Conservation (phyloP, 1,139 yeast species). For the Sugiyamaella xylanicola region DNA sequence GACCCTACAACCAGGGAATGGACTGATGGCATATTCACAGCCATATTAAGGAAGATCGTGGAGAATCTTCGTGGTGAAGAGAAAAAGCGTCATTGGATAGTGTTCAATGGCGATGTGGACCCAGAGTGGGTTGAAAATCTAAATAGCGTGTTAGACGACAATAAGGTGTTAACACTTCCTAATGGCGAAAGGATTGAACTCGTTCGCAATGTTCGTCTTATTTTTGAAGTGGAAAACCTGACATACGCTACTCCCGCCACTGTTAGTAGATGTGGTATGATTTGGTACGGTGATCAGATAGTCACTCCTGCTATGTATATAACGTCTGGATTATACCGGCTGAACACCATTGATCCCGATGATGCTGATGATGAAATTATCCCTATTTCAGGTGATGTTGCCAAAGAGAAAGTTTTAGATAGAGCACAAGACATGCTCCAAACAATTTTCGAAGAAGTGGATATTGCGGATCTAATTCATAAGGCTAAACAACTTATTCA, state of each 20-base stretch:
- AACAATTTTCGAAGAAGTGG: slow-evolving; percentile 27
- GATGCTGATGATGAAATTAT: slow-evolving; percentile 38
- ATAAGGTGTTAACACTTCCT: slow-evolving; percentile 76
- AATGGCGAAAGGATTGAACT: slow-evolving; percentile 82
- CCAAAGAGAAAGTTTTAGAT: slow-evolving; percentile 23
- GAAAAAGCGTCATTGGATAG: slow-evolving; percentile 66
- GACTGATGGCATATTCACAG: slow-evolving; percentile 86
- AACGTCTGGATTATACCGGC: slow-evolving; percentile 4
- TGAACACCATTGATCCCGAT: slow-evolving; percentile 22
- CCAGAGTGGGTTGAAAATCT: slow-evolving; percentile 93
- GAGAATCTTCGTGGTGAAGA: slow-evolving; percentile 64
- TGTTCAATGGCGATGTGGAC: slow-evolving; percentile 92
- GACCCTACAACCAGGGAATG: slow-evolving; percentile 85
- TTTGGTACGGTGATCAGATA: slow-evolving; percentile 60
- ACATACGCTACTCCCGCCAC: slow-evolving; percentile 85
- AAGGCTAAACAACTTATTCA: slow-evolving; percentile 46
- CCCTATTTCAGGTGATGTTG: slow-evolving; percentile 21
- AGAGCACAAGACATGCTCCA: slow-evolving; percentile 19
- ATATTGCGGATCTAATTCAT: slow-evolving; percentile 30
- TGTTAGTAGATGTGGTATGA: slow-evolving; percentile 88
- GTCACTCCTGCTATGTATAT: slow-evolving; percentile 39
- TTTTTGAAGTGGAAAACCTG: slow-evolving; percentile 77
- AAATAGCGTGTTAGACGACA: slow-evolving; percentile 90
- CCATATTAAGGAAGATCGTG: slow-evolving; percentile 60
- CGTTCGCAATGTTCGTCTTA: slow-evolving; percentile 62